Evolutionary conservation across 106 monocot genomes (phyloP), one percentile per base, ranked within the genome.

Genomic region (Acorus gramineus): DNA sequence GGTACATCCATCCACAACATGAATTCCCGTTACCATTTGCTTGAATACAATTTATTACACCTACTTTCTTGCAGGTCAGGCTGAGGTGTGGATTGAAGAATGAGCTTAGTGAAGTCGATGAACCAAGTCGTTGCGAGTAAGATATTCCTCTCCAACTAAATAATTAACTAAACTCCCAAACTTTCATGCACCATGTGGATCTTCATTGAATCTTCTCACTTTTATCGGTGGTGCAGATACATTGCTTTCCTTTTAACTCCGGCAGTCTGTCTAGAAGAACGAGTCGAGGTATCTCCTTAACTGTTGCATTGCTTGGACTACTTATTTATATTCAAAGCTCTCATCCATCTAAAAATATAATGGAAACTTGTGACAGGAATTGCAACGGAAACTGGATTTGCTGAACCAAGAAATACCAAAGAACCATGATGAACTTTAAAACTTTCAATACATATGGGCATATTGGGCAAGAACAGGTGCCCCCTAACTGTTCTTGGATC

Each of bases 51-150:
- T 49, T 69, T 54, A 72, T 49, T 11, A 10, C 44, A 50, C 10
- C 59, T 56, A 46, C 57, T 53, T 14, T 72, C 55, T 14, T 62
- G 11, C 98, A 99, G 98, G 83, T 99, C 69, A 92, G 84, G 78
- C 98, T 99, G 68, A 77, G 83, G 51, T 99, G 98, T 75, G 98
- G 98, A 44, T 66, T 99, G 71, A 89, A 81, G 46, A 84, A 86
- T 80, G 98, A 99, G 64, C 73, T 99, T 49, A 67, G 75, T 12
- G 92, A 89, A 46, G 81, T 99, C 12, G 98, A 92, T 76, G 92
- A 99, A 70, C 98, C 92, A 53, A 99, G 89, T 72, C 73, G 91
- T 82, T 99, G 98, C 92, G 98, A 99, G 98, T 99, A 84, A 67
- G 92, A 49, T 12, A n/a, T 45, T 6, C 6, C 51, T 61, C 10